Conservation (phyloP, 805 yeast genomes). For the Candida alai region DNA sequence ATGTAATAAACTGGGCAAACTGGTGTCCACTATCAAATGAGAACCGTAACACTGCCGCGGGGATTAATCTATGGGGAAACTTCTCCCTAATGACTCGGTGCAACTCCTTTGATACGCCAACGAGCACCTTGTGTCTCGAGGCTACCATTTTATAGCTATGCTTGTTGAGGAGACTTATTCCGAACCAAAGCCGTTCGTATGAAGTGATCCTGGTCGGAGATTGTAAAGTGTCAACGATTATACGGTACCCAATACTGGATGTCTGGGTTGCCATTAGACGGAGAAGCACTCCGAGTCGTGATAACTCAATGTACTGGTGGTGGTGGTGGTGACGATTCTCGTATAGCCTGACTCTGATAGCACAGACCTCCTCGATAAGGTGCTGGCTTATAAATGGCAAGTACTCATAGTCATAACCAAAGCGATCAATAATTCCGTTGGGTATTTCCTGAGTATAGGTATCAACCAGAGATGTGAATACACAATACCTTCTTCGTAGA, state of each 20-base stretch:
- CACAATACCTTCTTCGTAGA: too few species aligned
- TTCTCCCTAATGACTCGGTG: neutral
- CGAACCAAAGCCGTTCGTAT: conserved; percentile 5
- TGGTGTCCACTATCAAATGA: neutral
- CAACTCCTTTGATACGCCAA: neutral
- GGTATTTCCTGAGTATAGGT: too few species aligned
- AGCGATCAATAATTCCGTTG: too few species aligned
- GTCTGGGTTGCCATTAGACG: conserved; percentile 15
- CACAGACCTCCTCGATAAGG: too few species aligned
- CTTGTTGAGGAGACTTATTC: conserved; percentile 1
- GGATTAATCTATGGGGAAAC: neutral
- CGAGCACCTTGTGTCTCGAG: conserved; percentile 2
- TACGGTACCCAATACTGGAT: conserved; percentile 13
- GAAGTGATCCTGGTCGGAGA: neutral
- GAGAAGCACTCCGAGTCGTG: too few species aligned
- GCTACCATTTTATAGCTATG: conserved; percentile 3
- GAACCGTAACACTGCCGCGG: neutral
- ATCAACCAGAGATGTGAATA: too few species aligned
- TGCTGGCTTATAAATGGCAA: too few species aligned
- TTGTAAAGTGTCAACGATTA: neutral
- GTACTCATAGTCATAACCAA: too few species aligned
- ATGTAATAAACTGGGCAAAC: neutral
- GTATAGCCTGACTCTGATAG: too few species aligned
- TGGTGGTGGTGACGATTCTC: too few species aligned
- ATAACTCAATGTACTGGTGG: too few species aligned